A percentile compares a stretch with the other conserved stretches of the same genome.
Conservation (phyloP, 352 stramenopile species). For the Blastocystis sp. region DNA sequence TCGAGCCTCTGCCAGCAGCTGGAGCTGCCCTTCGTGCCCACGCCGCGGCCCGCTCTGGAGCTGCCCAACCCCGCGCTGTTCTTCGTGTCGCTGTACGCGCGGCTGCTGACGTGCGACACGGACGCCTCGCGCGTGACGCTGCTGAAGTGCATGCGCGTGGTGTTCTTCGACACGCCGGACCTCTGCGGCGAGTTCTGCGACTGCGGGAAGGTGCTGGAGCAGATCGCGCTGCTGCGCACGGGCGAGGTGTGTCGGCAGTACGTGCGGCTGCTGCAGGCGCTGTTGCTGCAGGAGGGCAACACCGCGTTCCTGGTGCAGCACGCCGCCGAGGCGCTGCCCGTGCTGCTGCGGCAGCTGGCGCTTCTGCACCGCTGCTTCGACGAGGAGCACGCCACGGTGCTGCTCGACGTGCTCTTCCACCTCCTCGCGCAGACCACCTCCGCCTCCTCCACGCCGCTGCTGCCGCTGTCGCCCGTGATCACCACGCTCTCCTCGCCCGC, state of each 20-base stretch:
- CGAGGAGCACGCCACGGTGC: not conserved
- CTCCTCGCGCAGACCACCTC: not conserved
- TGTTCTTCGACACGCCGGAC: not conserved
- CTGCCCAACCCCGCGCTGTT: slow-evolving; percentile 14
- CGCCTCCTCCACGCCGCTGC: not conserved
- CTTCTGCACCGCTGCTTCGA: not conserved
- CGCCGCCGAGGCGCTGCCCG: not conserved
- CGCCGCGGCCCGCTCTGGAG: not conserved
- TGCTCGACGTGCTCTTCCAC: not conserved
- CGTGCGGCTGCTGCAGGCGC: not conserved
- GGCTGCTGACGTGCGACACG: not conserved
- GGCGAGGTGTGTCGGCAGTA: not conserved
- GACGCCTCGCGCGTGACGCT: not conserved
- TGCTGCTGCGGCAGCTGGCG: not conserved
- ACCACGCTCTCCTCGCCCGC: not conserved
- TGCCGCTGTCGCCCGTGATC: not conserved
- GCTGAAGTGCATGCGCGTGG: slow-evolving; percentile 43
- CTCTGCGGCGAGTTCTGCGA: slow-evolving; percentile 43
- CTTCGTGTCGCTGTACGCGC: slow-evolving; percentile 46
- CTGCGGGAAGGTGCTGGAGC: not conserved
- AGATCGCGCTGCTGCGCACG: not conserved
- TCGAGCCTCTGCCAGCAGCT: not conserved
- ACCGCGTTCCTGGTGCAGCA: not conserved
- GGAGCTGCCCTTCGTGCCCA: not conserved
- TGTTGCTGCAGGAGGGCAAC: not conserved